A percentile compares a stretch with the other conserved stretches of the same genome.
Conservation (phyloP, 352 stramenopile genomes). For the Globisporangium nunn region DNA sequence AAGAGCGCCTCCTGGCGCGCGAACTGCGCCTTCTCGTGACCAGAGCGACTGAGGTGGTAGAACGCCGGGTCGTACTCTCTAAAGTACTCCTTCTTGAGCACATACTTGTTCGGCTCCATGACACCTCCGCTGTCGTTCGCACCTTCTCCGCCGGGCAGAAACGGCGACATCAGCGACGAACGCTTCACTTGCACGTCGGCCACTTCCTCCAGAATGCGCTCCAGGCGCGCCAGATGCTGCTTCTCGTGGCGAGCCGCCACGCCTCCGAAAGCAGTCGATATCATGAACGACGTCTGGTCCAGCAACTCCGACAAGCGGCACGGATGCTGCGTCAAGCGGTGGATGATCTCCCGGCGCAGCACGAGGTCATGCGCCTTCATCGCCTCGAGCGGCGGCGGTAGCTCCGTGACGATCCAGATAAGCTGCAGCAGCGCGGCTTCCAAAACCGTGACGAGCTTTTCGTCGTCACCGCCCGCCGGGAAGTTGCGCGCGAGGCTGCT, state of each 20-base stretch:
- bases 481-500: constrained; percentile 41
- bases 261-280: constrained; percentile 57
- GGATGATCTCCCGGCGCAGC: constrained; percentile 84
- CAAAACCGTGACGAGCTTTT: constrained; percentile 60
- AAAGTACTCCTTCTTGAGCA: constrained; percentile 71
- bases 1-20: constrained; percentile 76
- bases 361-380: constrained; percentile 56
- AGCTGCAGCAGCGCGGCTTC: constrained; percentile 78
- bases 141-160: constrained; percentile 25
- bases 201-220: constrained; percentile 63
- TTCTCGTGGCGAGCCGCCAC: constrained; percentile 56
- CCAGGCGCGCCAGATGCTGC: constrained; percentile 53
- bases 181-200: constrained; percentile 60
- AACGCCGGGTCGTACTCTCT: constrained; percentile 78
- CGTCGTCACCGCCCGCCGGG: constrained; percentile 21
- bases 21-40: constrained; percentile 78
- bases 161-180: constrained; percentile 24
- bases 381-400: constrained; percentile 53
- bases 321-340: constrained; percentile 70
- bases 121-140: constrained; percentile 26
- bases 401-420: constrained; percentile 83
- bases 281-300: constrained; percentile 74
- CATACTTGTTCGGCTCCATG: constrained; percentile 73
- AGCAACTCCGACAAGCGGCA: constrained; percentile 67
- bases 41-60: constrained; percentile 67